Conservation (phyloP, 441 rosid genomes). For the Euphorbia celastroides region DNA sequence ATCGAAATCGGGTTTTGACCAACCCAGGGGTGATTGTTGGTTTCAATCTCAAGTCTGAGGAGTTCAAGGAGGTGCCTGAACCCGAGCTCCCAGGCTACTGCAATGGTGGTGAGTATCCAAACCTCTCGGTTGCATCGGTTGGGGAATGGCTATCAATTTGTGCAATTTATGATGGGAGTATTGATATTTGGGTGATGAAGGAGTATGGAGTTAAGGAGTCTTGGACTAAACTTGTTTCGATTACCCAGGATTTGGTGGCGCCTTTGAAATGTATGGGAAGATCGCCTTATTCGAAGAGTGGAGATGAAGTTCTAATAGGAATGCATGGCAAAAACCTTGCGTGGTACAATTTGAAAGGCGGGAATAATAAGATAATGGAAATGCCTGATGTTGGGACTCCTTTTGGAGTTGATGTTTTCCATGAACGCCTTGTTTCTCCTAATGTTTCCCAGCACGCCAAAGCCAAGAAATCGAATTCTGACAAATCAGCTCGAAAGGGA, state of each 20-base stretch:
- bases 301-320: slow-evolving; percentile 16
- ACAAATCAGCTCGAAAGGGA: neutral
- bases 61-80: neutral
- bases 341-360: slow-evolving; percentile 20
- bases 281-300: slow-evolving; percentile 10
- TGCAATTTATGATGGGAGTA: neutral
- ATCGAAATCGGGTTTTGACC: neutral
- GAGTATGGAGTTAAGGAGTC: slow-evolving; percentile 28
- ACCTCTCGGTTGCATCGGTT: neutral
- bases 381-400: neutral
- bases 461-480: neutral
- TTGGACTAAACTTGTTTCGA: slow-evolving; percentile 22
- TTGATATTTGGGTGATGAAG: slow-evolving; percentile 32
- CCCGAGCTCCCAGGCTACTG: neutral
- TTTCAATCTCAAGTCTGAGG: slow-evolving; percentile 10
- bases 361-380: slow-evolving; percentile 8
- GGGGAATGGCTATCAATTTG: slow-evolving; percentile 9
- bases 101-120: too few species aligned
- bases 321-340: slow-evolving; percentile 1
- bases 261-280: neutral
- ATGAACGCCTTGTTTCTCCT: slow-evolving; percentile 20
- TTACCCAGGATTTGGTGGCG: neutral
- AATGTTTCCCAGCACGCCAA: neutral
- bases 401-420: slow-evolving; percentile 7
- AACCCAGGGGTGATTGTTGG: slow-evolving; percentile 1